phyloP scores from a whole-genome alignment of 2,329 filamentous ascomycete genomes.

The Samsoniella hepiali region DNA sequence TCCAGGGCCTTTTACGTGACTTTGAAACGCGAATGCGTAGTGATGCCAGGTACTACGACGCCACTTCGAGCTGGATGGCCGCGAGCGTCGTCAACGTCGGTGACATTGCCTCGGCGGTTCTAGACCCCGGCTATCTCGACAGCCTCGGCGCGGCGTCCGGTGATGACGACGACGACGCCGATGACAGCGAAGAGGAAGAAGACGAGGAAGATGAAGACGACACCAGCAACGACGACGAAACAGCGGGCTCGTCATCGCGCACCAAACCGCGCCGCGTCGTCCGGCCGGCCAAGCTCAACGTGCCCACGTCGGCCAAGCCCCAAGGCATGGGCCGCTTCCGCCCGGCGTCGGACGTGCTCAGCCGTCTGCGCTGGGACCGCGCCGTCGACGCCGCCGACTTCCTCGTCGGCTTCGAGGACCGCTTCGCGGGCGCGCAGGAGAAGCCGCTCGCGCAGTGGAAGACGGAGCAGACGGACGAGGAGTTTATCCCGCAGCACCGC shows the following conservation, averaged over 20 bases:
- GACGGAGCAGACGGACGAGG: conserved; percentile 59
- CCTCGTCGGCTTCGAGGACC: conserved; percentile 59
- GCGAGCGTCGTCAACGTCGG: conserved; percentile 36
- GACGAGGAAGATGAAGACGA: not conserved
- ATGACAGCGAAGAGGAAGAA: conserved; percentile 18
- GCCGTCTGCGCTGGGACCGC: conserved; percentile 58
- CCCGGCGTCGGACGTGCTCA: conserved; percentile 56
- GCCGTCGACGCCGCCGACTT: conserved; percentile 50
- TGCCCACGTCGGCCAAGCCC: conserved; percentile 26
- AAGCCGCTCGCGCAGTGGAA: conserved; percentile 56
- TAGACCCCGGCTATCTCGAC: conserved; percentile 50
- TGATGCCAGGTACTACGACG: conserved; percentile 48
- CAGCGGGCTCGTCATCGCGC: conserved; percentile 20
- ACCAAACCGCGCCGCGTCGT: conserved; percentile 16
- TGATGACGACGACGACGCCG: conserved; percentile 38
- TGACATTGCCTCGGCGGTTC: conserved; percentile 41
- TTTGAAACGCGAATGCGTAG: conserved; percentile 48
- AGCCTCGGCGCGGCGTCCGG: conserved; percentile 32
- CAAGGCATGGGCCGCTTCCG: conserved; percentile 47
- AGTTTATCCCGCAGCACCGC: conserved; percentile 64
- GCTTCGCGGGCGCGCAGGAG: conserved; percentile 54
- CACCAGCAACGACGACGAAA: not conserved
- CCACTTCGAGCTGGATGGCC: conserved; percentile 47
- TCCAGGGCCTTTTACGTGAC: conserved; percentile 43
- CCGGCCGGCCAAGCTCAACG: conserved; percentile 2